phyloP scores from a whole-genome alignment of 1,284 basidiomycete genomes.

The Albatrellus sp. region DNA sequence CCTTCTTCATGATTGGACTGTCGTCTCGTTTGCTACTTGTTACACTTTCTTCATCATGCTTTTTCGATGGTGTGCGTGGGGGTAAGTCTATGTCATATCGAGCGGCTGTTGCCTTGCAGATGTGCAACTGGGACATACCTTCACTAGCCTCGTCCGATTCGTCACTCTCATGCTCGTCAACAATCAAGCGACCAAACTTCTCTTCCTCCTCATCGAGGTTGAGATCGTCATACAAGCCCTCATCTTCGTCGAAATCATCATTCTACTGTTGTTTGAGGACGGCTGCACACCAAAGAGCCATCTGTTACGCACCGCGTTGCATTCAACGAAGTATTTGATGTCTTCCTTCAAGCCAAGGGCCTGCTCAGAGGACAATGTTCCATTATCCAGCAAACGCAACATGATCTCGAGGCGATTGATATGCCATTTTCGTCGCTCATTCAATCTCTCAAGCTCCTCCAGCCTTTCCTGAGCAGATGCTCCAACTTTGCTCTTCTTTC shows the following conservation, averaged over 20 bases:
- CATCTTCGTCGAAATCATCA: constrained; percentile 95
- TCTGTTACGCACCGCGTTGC: constrained; percentile 68
- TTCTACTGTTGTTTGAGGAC: constrained; percentile 44
- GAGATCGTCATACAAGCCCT: constrained; percentile 97
- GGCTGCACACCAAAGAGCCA: constrained; percentile 6
- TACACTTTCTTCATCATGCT: constrained; percentile 65
- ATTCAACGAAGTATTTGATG: constrained; percentile 94
- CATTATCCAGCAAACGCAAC: constrained; percentile 89
- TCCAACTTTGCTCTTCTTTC: constrained; percentile 74
- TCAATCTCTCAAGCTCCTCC: constrained; percentile 79
- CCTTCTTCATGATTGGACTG: constrained; percentile 67
- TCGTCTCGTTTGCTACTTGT: constrained; percentile 58
- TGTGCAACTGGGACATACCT: constrained; percentile 28
- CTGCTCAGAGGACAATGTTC: constrained; percentile 74
- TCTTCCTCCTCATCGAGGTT: constrained; percentile 97
- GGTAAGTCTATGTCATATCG: constrained; percentile 34
- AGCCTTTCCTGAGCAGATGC: constrained; percentile 58
- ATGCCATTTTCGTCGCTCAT: constrained; percentile 95
- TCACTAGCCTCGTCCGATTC: constrained; percentile 65
- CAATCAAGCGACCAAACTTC: constrained; percentile 62
- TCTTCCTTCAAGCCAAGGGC: constrained; percentile 86
- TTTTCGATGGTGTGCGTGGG: constrained; percentile 53
- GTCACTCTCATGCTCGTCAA: constrained; percentile 58
- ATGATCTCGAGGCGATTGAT: constrained; percentile 89
- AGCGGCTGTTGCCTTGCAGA: constrained; percentile 5